These are phyloP conservation scores for Mycena belliarum DNA, from an alignment of 768 basidiomycete genomes.

Conservation along the genomic window DNA sequence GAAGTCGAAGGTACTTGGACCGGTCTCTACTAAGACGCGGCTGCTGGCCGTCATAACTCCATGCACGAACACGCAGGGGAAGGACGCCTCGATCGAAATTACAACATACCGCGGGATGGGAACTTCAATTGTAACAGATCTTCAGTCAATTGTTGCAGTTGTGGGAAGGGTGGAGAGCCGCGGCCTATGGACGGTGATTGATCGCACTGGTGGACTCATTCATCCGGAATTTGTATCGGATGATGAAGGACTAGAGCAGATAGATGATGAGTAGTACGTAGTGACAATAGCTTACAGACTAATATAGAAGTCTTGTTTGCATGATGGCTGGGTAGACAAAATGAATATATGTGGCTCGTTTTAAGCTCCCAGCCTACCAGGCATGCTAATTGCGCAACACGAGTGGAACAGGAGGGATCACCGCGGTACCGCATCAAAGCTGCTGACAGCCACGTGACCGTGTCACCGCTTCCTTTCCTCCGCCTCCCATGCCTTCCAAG, in stretches of 20 bases:
- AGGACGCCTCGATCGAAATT: background rate
- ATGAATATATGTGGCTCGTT: background rate
- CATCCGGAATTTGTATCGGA: background rate
- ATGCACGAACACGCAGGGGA: background rate
- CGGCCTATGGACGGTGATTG: background rate
- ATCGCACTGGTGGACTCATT: conserved; percentile 2
- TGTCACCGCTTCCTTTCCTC: background rate
- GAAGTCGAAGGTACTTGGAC: no score
- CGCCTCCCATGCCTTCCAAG: no score
- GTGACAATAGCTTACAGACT: no score
- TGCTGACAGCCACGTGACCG: background rate
- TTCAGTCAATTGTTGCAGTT: background rate
- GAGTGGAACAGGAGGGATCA: no score
- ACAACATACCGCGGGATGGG: background rate
- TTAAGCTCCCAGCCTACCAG: no score
- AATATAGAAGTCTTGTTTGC: no score
- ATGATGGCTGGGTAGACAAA: no score
- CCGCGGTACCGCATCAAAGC: no score
- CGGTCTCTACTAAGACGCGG: background rate
- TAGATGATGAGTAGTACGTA: background rate
- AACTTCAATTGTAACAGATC: background rate
- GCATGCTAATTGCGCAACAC: no score
- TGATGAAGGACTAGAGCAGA: no score
- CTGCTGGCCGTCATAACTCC: background rate
- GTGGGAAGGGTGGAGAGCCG: background rate